These are phyloP conservation scores for Ophiocordyceps sinensis DNA, from an alignment of 2,329 filamentous ascomycete species.

Conservation along the genomic window DNA sequence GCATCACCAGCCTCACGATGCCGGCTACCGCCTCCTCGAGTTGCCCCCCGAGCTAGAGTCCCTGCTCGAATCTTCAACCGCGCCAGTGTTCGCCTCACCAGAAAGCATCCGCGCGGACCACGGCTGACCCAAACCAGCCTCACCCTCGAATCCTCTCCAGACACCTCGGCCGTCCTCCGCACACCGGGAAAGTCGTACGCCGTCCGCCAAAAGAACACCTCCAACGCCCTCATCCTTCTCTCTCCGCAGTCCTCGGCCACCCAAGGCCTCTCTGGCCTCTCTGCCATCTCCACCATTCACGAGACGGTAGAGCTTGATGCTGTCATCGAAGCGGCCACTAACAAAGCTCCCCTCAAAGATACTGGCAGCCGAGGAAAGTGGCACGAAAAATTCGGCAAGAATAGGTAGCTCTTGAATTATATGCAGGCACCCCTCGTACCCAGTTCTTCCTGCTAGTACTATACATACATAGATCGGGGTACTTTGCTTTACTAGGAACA, in stretches of 20 bases:
- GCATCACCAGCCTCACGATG: conserved; percentile 29
- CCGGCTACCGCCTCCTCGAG: conserved; percentile 46
- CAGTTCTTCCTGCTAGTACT: no score
- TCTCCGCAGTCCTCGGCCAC: conserved; percentile 15
- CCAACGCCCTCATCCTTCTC: conserved; percentile 48
- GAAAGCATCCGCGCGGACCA: not conserved
- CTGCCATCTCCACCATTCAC: conserved; percentile 39
- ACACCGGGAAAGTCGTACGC: conserved; percentile 38
- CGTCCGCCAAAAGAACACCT: conserved; percentile 52
- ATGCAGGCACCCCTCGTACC: not conserved
- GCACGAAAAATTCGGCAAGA: conserved; percentile 42
- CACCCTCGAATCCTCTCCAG: conserved; percentile 33
- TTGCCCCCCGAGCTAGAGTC: conserved; percentile 43
- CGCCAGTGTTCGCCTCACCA: conserved; percentile 32
- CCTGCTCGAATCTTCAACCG: conserved; percentile 36
- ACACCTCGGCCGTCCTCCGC: conserved; percentile 35
- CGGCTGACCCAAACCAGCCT: conserved; percentile 19
- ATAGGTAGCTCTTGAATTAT: conserved; percentile 14
- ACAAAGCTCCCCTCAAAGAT: conserved; percentile 13
- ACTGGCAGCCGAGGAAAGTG: conserved; percentile 34
- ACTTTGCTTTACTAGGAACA: no score
- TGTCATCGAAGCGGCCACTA: conserved; percentile 19
- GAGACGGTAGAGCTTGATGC: conserved; percentile 47
- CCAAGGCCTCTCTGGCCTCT: conserved; percentile 28
- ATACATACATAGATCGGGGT: no score